Conservation (phyloP, 768 basidiomycete genomes). For the Leccinellum luteum region DNA sequence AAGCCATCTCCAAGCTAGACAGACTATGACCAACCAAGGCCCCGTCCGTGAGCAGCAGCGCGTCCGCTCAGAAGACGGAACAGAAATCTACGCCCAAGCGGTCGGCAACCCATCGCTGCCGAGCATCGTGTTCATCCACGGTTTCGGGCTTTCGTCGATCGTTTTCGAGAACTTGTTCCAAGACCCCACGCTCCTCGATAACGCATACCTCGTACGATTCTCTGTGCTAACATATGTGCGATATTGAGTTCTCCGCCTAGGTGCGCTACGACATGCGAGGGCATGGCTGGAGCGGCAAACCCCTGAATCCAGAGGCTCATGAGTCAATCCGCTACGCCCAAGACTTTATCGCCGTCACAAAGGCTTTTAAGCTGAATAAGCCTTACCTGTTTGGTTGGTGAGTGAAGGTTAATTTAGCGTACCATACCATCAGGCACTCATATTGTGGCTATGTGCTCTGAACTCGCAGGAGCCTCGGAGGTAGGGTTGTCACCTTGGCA, state of each 20-base stretch:
- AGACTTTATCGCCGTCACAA: conserved; percentile 3
- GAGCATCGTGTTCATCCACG: not conserved
- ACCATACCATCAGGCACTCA: not conserved
- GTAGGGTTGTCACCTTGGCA: not conserved
- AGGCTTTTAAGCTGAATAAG: not conserved
- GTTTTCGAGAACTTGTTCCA: conserved; percentile 1
- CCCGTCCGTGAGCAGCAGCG: not conserved
- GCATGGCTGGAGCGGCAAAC: conserved; percentile 1
- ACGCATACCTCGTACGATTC: not conserved
- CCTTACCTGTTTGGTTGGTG: not conserved
- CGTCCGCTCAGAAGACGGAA: conserved; percentile 3
- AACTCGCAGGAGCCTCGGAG: conserved; percentile 9
- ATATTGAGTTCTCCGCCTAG: not conserved
- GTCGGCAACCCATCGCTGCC: not conserved
- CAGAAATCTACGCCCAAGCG: conserved; percentile 7
- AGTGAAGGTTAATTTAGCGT: not conserved
- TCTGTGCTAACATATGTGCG: not conserved
- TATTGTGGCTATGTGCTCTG: not conserved
- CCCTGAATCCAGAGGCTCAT: not conserved
- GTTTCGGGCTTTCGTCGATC: not conserved
- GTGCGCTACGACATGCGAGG: conserved; percentile 10
- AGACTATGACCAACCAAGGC: not conserved
- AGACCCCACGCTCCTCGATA: conserved; percentile 1
- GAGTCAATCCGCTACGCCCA: conserved; percentile 8
- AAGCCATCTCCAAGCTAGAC: not conserved